phyloP scores from a whole-genome alignment of 352 stramenopile species.

The Nothophytophthora sp. region DNA sequence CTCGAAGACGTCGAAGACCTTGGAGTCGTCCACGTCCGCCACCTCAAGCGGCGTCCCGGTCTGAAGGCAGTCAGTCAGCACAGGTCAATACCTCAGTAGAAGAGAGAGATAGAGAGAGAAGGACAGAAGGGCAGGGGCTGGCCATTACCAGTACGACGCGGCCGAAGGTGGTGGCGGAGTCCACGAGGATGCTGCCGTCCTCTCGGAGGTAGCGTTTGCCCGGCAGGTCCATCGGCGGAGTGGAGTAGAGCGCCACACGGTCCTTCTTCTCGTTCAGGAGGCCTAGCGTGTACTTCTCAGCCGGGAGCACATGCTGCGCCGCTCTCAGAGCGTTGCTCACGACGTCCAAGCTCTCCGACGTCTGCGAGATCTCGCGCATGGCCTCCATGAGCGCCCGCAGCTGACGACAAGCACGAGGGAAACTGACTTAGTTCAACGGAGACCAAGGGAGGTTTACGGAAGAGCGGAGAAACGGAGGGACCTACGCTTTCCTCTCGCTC shows the following conservation, averaged over 20 bases:
- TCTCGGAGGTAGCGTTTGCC: slow-evolving; percentile 50
- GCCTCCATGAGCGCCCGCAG: slow-evolving; percentile 63
- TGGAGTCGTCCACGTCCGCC: slow-evolving; percentile 47
- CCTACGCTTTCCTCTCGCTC: slow-evolving; percentile 56
- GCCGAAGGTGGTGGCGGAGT: slow-evolving; percentile 66
- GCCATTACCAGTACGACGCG: slow-evolving; percentile 59
- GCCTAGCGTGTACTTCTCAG: slow-evolving; percentile 61
- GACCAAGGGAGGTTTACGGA: not conserved
- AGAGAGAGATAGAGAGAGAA: not conserved
- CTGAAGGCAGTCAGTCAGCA: slow-evolving; percentile 27
- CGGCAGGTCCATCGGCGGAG: slow-evolving; percentile 44
- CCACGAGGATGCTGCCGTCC: slow-evolving; percentile 51
- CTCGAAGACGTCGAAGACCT: slow-evolving; percentile 64
- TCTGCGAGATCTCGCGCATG: slow-evolving; percentile 60
- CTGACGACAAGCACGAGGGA: slow-evolving; percentile 19
- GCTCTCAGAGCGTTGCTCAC: slow-evolving; percentile 56
- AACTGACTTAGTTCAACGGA: not conserved
- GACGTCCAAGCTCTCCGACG: slow-evolving; percentile 52
- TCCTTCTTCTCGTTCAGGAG: slow-evolving; percentile 71
- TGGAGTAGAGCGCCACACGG: slow-evolving; percentile 62
- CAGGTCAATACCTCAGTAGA: slow-evolving; percentile 1
- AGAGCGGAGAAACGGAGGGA: not conserved
- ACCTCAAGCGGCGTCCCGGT: slow-evolving; percentile 58
- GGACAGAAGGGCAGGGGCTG: not conserved
- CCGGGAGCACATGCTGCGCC: slow-evolving; percentile 44